phyloP scores from a whole-genome alignment of 2,329 filamentous ascomycete species.

The Ampelomyces quisqualis region DNA sequence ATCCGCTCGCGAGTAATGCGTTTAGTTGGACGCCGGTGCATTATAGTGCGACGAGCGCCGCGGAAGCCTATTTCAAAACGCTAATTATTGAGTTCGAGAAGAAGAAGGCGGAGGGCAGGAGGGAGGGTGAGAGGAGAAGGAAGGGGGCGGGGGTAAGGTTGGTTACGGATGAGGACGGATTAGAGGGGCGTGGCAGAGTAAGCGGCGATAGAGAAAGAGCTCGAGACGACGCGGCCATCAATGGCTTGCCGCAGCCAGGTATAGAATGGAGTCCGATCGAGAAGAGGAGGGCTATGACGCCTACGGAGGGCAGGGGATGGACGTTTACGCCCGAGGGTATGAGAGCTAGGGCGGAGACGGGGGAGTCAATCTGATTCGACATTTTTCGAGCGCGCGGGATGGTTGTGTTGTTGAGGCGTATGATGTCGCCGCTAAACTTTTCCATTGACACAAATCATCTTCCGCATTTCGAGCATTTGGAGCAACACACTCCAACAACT shows the following conservation, averaged over 20 bases:
- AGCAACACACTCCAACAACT: too few relatives aligned
- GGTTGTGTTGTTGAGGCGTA: too few relatives aligned
- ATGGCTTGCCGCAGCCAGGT: slow-evolving; percentile 33
- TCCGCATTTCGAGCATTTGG: too few relatives aligned
- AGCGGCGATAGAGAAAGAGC: slow-evolving; percentile 21
- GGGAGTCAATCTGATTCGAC: slow-evolving; percentile 26
- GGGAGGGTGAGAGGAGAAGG: slow-evolving; percentile 35
- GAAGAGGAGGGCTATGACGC: slow-evolving; percentile 43
- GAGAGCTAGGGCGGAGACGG: slow-evolving; percentile 41
- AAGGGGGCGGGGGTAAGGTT: slow-evolving; percentile 40
- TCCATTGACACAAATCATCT: too few relatives aligned
- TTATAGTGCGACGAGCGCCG: slow-evolving; percentile 78
- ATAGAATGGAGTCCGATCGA: slow-evolving; percentile 46
- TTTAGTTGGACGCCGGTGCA: slow-evolving; percentile 82
- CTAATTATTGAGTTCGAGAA: slow-evolving; percentile 71
- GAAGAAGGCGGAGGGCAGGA: slow-evolving; percentile 51
- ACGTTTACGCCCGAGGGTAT: slow-evolving; percentile 30
- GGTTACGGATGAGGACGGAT: slow-evolving; percentile 35
- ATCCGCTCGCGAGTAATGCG: slow-evolving; percentile 69
- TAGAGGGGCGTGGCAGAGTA: slow-evolving; percentile 8
- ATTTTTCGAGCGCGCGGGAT: background rate
- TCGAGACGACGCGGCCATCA: slow-evolving; percentile 38
- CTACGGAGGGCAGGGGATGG: slow-evolving; percentile 39
- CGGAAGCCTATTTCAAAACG: slow-evolving; percentile 80
- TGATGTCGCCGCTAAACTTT: too few relatives aligned